Percentiles rank a stretch among this genome's conserved stretches.
phyloP scores from a whole-genome alignment of 768 basidiomycete genomes.

The Chalciporus sphaerocephalus region DNA sequence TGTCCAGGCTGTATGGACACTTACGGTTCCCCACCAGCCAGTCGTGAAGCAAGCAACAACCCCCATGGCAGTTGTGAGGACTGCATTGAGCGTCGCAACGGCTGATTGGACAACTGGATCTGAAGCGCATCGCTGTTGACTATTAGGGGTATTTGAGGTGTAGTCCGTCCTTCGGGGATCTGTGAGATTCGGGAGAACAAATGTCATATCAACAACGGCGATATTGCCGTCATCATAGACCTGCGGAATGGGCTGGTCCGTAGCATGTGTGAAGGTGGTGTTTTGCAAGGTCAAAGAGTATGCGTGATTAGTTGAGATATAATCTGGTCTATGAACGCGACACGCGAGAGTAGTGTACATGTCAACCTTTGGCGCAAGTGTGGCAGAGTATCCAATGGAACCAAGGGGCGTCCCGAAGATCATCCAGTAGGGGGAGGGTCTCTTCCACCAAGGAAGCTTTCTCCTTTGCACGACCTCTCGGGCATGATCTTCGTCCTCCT shows the following conservation, averaged over 20 bases:
- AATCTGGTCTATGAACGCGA: constrained; percentile 57
- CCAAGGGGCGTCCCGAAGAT: constrained; percentile 49
- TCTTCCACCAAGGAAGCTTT: constrained; percentile 66
- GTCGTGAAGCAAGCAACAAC: constrained; percentile 73
- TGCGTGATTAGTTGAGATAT: constrained; percentile 19
- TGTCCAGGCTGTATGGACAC: constrained; percentile 23
- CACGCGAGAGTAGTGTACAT: constrained; percentile 74
- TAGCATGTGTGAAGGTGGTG: background rate
- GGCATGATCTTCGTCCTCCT: constrained; percentile 29
- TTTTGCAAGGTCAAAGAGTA: background rate
- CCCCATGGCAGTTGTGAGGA: constrained; percentile 62
- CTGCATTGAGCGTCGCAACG: constrained; percentile 62
- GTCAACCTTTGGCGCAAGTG: constrained; percentile 67
- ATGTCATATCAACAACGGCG: background rate
- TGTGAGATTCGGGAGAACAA: constrained; percentile 1
- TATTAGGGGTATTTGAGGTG: background rate
- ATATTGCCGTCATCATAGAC: background rate
- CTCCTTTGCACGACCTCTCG: constrained; percentile 25
- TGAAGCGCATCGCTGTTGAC: constrained; percentile 43
- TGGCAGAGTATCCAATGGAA: constrained; percentile 51
- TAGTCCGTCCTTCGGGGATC: background rate
- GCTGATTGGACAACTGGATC: constrained; percentile 74
- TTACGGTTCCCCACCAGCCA: constrained; percentile 81
- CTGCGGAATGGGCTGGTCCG: background rate
- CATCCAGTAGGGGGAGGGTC: constrained; percentile 71